phyloP scores from a whole-genome alignment of 441 rosid genomes.

The Pelargonium australe region DNA sequence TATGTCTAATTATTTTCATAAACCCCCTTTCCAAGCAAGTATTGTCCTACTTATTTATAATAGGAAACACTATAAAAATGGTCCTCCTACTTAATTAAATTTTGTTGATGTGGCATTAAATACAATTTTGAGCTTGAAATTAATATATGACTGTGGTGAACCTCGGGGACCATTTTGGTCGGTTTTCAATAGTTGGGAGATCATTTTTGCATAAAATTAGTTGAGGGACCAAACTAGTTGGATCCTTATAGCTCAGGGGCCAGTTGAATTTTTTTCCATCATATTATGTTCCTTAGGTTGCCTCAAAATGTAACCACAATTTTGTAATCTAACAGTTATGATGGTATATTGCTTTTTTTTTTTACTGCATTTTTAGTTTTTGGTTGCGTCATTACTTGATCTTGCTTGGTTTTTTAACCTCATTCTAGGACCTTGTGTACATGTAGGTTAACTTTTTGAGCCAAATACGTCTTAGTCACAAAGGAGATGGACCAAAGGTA shows the following conservation, averaged over 20 bases:
- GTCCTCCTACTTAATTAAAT: too few species aligned
- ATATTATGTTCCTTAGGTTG: neutral
- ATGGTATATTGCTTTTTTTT: neutral
- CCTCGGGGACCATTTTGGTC: too few species aligned
- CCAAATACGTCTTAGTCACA: slow-evolving; percentile 66
- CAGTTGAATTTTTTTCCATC: neutral
- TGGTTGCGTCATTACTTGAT: slow-evolving; percentile 11
- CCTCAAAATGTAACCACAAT: slow-evolving; percentile 1
- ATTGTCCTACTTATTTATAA: neutral
- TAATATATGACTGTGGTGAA: too few species aligned
- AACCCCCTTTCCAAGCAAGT: slow-evolving; percentile 4
- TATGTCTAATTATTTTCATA: slow-evolving; percentile 32
- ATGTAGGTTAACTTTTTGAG: slow-evolving; percentile 86
- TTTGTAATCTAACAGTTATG: neutral
- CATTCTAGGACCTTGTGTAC: slow-evolving; percentile 7
- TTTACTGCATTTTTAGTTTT: neutral
- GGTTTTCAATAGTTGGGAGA: too few species aligned
- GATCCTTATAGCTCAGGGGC: too few species aligned
- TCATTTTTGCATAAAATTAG: too few species aligned
- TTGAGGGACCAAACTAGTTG: too few species aligned
- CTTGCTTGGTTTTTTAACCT: slow-evolving; percentile 12
- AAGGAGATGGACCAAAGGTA: slow-evolving; percentile 83
- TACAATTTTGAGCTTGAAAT: too few species aligned
- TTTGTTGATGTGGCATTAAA: too few species aligned
- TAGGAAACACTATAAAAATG: too few species aligned